phyloP scores from a whole-genome alignment of 2,329 filamentous ascomycete genomes.

The Hypoxylon sp. region DNA sequence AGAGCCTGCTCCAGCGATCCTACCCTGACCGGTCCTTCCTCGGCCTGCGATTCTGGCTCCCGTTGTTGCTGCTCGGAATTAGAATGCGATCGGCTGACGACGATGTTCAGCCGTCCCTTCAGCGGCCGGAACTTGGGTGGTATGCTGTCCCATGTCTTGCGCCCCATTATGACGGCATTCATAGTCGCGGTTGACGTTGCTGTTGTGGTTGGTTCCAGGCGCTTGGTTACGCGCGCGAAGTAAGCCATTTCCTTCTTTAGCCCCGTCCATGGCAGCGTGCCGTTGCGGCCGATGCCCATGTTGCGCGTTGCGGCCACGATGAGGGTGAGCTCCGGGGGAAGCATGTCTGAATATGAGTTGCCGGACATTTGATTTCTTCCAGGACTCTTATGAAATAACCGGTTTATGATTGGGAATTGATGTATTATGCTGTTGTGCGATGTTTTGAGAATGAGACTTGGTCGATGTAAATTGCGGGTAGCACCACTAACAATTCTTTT shows the following conservation, averaged over 20 bases:
- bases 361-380: slow-evolving; percentile 35
- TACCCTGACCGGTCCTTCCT: slow-evolving; percentile 70
- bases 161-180: slow-evolving; percentile 95
- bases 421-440: not conserved
- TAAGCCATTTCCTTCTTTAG: slow-evolving; percentile 94
- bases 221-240: slow-evolving; percentile 90
- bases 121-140: slow-evolving; percentile 84
- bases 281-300: slow-evolving; percentile 88
- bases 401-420: no score
- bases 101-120: slow-evolving; percentile 83
- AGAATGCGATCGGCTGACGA: slow-evolving; percentile 75
- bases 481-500: slow-evolving; percentile 29
- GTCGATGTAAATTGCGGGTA: not conserved
- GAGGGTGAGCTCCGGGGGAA: slow-evolving; percentile 78
- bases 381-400: not conserved
- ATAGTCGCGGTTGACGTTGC: slow-evolving; percentile 51
- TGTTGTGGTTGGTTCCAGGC: slow-evolving; percentile 57
- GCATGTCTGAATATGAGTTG: slow-evolving; percentile 27
- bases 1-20: slow-evolving; percentile 72
- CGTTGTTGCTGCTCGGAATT: not conserved
- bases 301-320: slow-evolving; percentile 92
- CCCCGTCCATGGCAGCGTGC: slow-evolving; percentile 88
- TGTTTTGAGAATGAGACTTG: not conserved
- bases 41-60: slow-evolving; percentile 31
- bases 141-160: slow-evolving; percentile 96